Percentiles rank a stretch among this genome's conserved stretches.
Conservation (phyloP, 2,329 filamentous ascomycete species). For the Colletotrichum theobromicola region DNA sequence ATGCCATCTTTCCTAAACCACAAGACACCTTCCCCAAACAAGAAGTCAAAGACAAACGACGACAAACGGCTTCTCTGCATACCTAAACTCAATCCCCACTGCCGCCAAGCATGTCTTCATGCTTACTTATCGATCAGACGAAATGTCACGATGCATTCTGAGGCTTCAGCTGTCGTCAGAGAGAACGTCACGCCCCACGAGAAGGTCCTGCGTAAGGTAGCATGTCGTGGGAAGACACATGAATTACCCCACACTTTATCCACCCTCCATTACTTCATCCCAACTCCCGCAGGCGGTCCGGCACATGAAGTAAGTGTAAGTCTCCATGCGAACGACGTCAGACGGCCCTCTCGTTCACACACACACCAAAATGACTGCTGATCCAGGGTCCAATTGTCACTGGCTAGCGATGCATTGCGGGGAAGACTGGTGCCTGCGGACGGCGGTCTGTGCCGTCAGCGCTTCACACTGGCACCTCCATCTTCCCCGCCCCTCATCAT, state of each 20-base stretch:
- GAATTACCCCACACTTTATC: background rate
- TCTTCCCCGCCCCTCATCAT: background rate
- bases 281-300: background rate
- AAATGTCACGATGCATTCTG: background rate
- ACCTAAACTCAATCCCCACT: background rate
- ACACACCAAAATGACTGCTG: background rate
- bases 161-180: background rate
- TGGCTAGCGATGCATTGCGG: background rate
- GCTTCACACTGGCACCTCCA: background rate
- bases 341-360: background rate
- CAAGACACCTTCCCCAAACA: background rate
- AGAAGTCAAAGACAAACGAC: background rate
- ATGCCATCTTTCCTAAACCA: background rate
- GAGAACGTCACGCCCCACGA: background rate
- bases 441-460: background rate
- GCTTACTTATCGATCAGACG: background rate
- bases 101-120: background rate
- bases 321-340: slow-evolving; percentile 10
- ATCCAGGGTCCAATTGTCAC: background rate
- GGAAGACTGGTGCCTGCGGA: background rate
- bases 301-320: background rate
- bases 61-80: background rate
- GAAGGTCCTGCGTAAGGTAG: background rate
- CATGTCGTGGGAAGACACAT: background rate
- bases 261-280: background rate